Percentiles rank a stretch among this genome's conserved stretches.
Evolutionary conservation across 306 rosid species (phyloP).

Genomic region (Prinsepia uniflora): DNA sequence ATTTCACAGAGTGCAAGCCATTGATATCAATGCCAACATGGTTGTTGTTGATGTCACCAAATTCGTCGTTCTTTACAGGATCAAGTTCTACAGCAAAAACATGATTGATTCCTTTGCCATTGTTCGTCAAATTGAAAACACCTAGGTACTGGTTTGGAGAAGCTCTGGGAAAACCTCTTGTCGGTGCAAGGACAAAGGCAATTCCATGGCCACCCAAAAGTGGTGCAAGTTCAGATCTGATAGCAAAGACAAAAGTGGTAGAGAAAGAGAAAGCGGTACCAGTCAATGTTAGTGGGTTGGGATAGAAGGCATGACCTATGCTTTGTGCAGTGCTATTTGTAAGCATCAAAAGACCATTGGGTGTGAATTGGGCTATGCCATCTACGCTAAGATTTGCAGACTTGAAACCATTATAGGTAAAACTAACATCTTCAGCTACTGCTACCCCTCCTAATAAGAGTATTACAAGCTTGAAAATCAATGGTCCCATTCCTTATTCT

Average conservation of each 20-base stretch:
- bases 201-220: conserved; percentile 31
- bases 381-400: conserved; percentile 36
- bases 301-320: conserved; percentile 72
- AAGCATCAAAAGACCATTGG: conserved; percentile 48
- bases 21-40: conserved; percentile 70
- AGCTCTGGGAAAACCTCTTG: conserved; percentile 1
- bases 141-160: neutral
- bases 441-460: conserved; percentile 15
- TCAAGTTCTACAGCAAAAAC: conserved; percentile 54
- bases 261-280: conserved; percentile 46
- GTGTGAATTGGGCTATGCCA: conserved; percentile 39
- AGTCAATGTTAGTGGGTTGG: too few relatives aligned
- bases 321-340: conserved; percentile 44
- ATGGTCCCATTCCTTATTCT: conserved; percentile 1
- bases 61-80: neutral
- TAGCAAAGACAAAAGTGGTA: conserved; percentile 55
- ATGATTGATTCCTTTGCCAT: conserved; percentile 18
- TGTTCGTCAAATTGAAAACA: neutral
- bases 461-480: conserved; percentile 30
- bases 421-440: conserved; percentile 25
- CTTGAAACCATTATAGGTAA: conserved; percentile 49
- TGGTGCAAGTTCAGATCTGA: conserved; percentile 36
- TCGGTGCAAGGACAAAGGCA: conserved; percentile 2
- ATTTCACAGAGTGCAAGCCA: conserved; percentile 26
- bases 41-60: neutral